Percentiles rank a stretch among this genome's conserved stretches.
Conservation (phyloP, 805 yeast genomes). For the Schizosaccharomyces lindneri region DNA sequence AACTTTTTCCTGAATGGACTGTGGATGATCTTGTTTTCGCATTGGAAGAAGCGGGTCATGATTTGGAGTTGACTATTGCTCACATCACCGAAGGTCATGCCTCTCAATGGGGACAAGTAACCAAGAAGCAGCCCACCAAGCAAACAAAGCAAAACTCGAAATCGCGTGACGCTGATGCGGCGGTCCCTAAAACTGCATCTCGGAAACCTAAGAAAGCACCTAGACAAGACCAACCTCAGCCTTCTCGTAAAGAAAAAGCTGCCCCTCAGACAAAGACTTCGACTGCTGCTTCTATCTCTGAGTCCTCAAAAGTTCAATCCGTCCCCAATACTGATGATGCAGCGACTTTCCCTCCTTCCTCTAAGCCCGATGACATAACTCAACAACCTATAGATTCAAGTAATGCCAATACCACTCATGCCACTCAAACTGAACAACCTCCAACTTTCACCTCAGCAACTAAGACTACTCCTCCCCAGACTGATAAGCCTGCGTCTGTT, state of each 20-base stretch:
- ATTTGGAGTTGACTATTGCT: constrained; percentile 57
- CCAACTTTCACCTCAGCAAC: background rate
- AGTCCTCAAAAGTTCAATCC: background rate
- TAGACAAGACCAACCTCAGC: background rate
- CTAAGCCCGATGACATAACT: background rate
- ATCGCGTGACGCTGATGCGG: background rate
- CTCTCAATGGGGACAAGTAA: background rate
- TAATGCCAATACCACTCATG: background rate
- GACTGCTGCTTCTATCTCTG: background rate
- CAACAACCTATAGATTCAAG: background rate
- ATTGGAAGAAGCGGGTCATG: constrained; percentile 45
- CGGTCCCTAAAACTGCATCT: background rate
- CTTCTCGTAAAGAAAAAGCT: background rate
- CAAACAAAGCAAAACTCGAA: background rate
- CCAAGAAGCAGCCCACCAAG: background rate
- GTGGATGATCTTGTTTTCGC: constrained; percentile 56
- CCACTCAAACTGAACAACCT: background rate
- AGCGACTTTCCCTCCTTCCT: background rate
- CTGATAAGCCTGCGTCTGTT: background rate
- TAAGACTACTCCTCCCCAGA: background rate
- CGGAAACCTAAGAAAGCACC: background rate
- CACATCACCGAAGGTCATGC: constrained; percentile 39
- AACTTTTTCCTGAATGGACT: constrained; percentile 89
- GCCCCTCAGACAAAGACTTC: background rate
- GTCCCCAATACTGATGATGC: background rate